phyloP scores from a whole-genome alignment of 441 rosid species.

The Populus hybrid region DNA sequence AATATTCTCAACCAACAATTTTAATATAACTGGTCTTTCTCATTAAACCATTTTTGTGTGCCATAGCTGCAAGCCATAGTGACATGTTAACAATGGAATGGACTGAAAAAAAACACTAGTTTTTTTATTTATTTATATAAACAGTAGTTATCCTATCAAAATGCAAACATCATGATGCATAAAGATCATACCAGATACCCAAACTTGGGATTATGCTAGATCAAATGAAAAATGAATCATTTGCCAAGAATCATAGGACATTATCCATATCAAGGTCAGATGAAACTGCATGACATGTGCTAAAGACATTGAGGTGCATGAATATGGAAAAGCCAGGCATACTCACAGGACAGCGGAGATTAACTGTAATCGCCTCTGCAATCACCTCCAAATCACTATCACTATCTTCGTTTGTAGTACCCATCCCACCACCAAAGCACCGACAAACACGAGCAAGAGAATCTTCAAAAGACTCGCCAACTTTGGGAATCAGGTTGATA shows the following conservation, averaged over 20 bases:
- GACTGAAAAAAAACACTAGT: not conserved
- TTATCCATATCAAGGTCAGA: not conserved
- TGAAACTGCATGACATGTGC: not conserved
- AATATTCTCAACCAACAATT: not conserved
- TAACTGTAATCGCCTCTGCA: conserved; percentile 63
- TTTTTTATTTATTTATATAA: not conserved
- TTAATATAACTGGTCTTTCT: not conserved
- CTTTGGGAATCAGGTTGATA: conserved; percentile 66
- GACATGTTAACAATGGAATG: not conserved
- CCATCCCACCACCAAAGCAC: conserved; percentile 72
- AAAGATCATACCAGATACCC: too few species aligned
- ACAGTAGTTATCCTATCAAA: not conserved
- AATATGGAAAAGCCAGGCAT: not conserved
- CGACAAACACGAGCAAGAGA: conserved; percentile 77
- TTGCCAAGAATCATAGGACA: not conserved
- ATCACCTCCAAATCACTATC: conserved; percentile 91
- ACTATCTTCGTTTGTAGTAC: conserved; percentile 62
- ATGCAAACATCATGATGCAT: not conserved
- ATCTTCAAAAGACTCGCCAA: conserved; percentile 66
- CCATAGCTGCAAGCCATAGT: not conserved
- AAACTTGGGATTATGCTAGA: not conserved
- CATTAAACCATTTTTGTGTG: not conserved
- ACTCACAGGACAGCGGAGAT: conserved; percentile 92
- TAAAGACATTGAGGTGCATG: not conserved
- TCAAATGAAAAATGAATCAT: not conserved